phyloP scores from a whole-genome alignment of 2,329 filamentous ascomycete genomes.

The Fonsecaea nubica region DNA sequence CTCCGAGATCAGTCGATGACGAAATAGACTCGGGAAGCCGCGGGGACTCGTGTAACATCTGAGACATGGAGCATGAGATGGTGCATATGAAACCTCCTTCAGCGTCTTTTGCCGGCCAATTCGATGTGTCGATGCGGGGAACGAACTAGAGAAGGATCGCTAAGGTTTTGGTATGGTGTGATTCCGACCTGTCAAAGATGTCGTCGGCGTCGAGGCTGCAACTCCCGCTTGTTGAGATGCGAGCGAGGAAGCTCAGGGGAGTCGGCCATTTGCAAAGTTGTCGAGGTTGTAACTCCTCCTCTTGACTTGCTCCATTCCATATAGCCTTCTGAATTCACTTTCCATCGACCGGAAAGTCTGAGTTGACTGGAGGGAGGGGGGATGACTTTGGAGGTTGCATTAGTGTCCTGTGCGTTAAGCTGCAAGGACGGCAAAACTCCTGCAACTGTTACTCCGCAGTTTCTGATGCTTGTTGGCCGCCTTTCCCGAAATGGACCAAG shows the following conservation, averaged over 20 bases:
- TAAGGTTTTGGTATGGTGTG: slow-evolving; percentile 3
- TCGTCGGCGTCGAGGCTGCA: neutral
- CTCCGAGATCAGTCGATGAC: slow-evolving; percentile 6
- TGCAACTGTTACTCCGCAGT: neutral
- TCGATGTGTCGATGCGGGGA: slow-evolving; percentile 1
- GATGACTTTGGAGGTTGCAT: neutral
- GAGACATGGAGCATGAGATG: slow-evolving; percentile 7
- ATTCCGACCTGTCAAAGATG: neutral
- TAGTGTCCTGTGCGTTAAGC: neutral
- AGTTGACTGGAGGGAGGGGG: neutral
- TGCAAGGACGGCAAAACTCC: neutral
- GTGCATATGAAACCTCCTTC: slow-evolving; percentile 2
- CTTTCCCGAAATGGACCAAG: neutral
- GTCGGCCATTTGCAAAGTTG: neutral
- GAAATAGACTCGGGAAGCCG: neutral
- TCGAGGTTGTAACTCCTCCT: neutral
- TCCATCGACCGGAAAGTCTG: neutral
- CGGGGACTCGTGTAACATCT: neutral
- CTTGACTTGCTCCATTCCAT: neutral
- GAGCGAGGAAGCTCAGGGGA: neutral
- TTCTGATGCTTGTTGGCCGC: neutral
- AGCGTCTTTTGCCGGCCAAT: neutral
- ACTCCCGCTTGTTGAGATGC: neutral
- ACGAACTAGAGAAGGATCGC: neutral
- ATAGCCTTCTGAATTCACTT: neutral